phyloP scores from a whole-genome alignment of 2,329 filamentous ascomycete species.

The Ophidiomyces ophidiicola region DNA sequence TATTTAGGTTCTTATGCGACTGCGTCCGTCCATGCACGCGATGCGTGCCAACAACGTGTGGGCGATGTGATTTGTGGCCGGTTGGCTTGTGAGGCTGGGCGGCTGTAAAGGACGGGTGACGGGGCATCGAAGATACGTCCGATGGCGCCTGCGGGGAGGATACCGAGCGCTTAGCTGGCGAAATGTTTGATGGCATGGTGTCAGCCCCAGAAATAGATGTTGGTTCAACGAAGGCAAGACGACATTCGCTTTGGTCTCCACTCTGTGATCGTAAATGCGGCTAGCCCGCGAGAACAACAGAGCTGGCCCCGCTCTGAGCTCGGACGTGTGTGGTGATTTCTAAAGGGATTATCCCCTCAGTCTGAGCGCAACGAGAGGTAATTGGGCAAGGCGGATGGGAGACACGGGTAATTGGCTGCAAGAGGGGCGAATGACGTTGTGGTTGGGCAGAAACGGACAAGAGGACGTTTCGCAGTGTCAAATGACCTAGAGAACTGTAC shows the following conservation, averaged over 20 bases:
- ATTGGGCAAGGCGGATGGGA: constrained; percentile 7
- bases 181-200: constrained; percentile 14
- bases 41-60: constrained; percentile 33
- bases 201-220: not conserved
- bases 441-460: constrained; percentile 9
- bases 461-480: constrained; percentile 1
- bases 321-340: no score
- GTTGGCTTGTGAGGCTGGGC: constrained; percentile 23
- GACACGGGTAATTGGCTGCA: constrained; percentile 5
- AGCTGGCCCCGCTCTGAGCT: no score
- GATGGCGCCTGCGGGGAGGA: constrained; percentile 11
- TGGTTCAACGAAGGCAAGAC: constrained; percentile 4
- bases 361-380: constrained; percentile 1
- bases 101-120: constrained; percentile 6
- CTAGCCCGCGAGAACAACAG: no score
- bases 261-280: not conserved
- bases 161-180: constrained; percentile 14
- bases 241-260: constrained; percentile 4
- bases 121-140: constrained; percentile 9
- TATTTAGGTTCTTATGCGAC: constrained; percentile 36
- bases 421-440: constrained; percentile 9
- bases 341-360: not conserved
- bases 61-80: constrained; percentile 28
- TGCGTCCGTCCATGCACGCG: constrained; percentile 33
- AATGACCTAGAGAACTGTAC: no score